These are phyloP conservation scores for Yamadazyma membranifaciens DNA, from an alignment of 1,139 yeast genomes.

Conservation along the genomic window DNA sequence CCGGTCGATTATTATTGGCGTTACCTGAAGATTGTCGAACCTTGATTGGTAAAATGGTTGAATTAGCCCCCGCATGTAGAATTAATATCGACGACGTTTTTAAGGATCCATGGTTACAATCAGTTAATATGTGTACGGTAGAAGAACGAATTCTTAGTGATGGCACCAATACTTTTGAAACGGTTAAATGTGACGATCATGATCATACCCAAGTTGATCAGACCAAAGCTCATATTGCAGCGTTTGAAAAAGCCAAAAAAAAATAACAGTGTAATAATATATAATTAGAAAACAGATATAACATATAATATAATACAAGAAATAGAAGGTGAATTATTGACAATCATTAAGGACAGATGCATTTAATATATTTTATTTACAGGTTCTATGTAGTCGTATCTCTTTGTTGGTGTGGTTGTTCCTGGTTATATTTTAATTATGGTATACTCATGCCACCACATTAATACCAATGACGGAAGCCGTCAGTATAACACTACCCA, in stretches of 20 bases:
- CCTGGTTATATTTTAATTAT: background rate
- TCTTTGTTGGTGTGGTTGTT: constrained; percentile 3
- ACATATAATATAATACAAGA: background rate
- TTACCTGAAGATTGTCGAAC: constrained; percentile 67
- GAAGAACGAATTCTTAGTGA: constrained; percentile 34
- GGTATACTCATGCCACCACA: constrained; percentile 55
- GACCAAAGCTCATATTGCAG: constrained; percentile 93
- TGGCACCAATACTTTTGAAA: constrained; percentile 33
- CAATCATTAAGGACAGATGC: constrained; percentile 1
- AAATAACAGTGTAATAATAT: constrained; percentile 22
- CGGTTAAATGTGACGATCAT: constrained; percentile 54
- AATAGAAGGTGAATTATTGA: background rate
- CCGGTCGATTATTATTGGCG: constrained; percentile 65
- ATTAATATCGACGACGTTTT: constrained; percentile 82
- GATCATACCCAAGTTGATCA: constrained; percentile 87
- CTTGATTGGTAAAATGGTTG: constrained; percentile 72
- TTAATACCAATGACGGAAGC: constrained; percentile 86
- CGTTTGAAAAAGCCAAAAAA: constrained; percentile 76
- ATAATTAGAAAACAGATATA: background rate
- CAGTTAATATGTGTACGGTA: constrained; percentile 68
- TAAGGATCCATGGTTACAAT: constrained; percentile 70
- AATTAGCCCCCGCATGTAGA: constrained; percentile 81
- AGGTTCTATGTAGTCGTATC: constrained; percentile 1
- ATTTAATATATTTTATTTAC: constrained; percentile 3
- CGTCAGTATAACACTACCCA: constrained; percentile 80